Evolutionary conservation across 2,329 filamentous ascomycete genomes (phyloP).

Genomic region (Paraphaeosphaeria sporulosa): DNA sequence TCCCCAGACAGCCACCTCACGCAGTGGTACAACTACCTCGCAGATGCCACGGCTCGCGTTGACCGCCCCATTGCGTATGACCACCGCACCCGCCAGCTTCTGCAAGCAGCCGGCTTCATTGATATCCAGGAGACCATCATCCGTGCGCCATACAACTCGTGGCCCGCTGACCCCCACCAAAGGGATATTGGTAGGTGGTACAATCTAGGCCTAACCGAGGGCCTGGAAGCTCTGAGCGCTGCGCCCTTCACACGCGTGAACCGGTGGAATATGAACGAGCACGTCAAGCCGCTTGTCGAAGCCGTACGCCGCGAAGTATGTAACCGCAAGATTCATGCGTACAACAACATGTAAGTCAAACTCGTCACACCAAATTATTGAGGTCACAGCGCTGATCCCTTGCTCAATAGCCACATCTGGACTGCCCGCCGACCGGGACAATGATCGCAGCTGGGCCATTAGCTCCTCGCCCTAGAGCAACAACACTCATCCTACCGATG

Average conservation of each 20-base stretch:
- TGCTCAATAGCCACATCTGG: constrained; percentile 55
- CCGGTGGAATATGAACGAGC: constrained; percentile 63
- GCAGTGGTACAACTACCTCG: constrained; percentile 74
- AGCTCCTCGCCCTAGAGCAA: constrained; percentile 19
- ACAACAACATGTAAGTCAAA: constrained; percentile 76
- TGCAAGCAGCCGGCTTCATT: constrained; percentile 78
- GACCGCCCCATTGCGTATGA: constrained; percentile 73
- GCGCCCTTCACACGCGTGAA: constrained; percentile 74
- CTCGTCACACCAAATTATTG: constrained; percentile 35
- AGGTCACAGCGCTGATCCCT: constrained; percentile 40
- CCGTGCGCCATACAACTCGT: constrained; percentile 76
- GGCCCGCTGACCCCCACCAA: constrained; percentile 69
- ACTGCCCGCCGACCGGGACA: constrained; percentile 55
- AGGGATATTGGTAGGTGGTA: constrained; percentile 82
- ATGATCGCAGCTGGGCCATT: constrained; percentile 31
- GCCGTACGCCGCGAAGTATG: constrained; percentile 74
- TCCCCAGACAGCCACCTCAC: constrained; percentile 64
- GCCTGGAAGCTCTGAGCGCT: constrained; percentile 75
- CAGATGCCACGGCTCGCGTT: constrained; percentile 70
- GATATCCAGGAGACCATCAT: constrained; percentile 77
- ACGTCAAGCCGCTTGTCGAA: constrained; percentile 69
- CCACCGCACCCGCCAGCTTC: constrained; percentile 64
- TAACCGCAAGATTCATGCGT: constrained; percentile 72
- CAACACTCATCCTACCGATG: constrained; percentile 13
- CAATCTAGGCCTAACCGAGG: constrained; percentile 77